These are phyloP conservation scores for Alternaria gansuensis DNA, from an alignment of 2,329 filamentous ascomycete species.

Conservation along the genomic window DNA sequence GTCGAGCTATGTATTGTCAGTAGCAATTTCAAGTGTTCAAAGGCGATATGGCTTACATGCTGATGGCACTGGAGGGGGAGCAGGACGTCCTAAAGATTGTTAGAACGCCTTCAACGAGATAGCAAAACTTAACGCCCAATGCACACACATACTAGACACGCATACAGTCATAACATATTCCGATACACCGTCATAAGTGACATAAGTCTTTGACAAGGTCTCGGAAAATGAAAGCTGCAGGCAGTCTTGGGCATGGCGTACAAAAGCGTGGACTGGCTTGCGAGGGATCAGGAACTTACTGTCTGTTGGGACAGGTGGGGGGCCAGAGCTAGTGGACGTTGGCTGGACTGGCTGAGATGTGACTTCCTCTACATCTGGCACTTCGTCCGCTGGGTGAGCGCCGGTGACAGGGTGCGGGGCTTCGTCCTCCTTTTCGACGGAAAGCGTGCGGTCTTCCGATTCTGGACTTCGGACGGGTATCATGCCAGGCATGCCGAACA, in stretches of 20 bases:
- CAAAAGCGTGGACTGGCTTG: conserved; percentile 41
- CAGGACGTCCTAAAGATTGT: conserved; percentile 53
- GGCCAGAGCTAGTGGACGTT: conserved; percentile 51
- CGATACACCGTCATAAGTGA: conserved; percentile 44
- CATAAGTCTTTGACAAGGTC: conserved; percentile 47
- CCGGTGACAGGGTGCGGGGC: conserved; percentile 55
- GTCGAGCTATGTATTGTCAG: conserved; percentile 63
- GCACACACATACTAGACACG: conserved; percentile 50
- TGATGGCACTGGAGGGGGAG: conserved; percentile 50
- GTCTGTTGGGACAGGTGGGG: conserved; percentile 59
- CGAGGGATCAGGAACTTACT: conserved; percentile 59
- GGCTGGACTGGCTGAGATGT: conserved; percentile 55
- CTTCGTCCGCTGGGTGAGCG: conserved; percentile 56
- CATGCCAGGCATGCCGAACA: conserved; percentile 77
- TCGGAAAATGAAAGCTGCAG: conserved; percentile 40
- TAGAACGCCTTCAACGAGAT: conserved; percentile 16
- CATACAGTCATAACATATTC: conserved; percentile 52
- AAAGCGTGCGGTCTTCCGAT: conserved; percentile 53
- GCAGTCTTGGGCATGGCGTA: conserved; percentile 33
- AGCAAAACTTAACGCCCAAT: neutral
- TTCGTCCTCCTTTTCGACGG: conserved; percentile 62
- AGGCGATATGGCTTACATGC: conserved; percentile 38
- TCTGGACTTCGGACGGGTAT: conserved; percentile 62
- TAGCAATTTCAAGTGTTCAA: neutral
- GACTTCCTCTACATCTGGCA: conserved; percentile 65